These are phyloP conservation scores for Shiraia sp. DNA, from an alignment of 2,329 filamentous ascomycete species.

Conservation along the genomic window DNA sequence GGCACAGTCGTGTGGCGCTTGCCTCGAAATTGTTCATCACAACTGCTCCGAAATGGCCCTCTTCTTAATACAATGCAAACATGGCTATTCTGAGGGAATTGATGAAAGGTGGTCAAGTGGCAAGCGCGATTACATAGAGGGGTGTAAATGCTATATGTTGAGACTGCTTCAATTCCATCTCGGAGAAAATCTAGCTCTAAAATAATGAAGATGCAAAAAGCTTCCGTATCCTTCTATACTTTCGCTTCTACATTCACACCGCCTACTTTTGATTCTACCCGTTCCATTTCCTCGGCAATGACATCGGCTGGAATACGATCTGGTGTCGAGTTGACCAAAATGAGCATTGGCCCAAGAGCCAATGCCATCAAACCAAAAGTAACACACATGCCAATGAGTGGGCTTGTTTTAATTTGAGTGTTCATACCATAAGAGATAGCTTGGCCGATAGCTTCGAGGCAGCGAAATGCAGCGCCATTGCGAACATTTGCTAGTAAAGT, in stretches of 20 bases:
- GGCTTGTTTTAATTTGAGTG: constrained; percentile 32
- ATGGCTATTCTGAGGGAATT: too few species aligned
- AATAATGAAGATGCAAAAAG: too few species aligned
- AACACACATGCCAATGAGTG: constrained; percentile 35
- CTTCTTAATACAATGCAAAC: too few species aligned
- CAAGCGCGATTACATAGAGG: too few species aligned
- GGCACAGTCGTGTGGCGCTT: too few species aligned
- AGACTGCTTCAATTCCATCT: too few species aligned
- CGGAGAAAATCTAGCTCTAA: too few species aligned
- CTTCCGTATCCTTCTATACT: too few species aligned
- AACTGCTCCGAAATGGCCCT: too few species aligned
- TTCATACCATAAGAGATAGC: constrained; percentile 37
- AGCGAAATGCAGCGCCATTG: constrained; percentile 32
- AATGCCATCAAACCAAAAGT: constrained; percentile 38
- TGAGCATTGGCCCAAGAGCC: constrained; percentile 36
- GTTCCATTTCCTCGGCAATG: constrained; percentile 28
- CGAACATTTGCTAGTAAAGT: constrained; percentile 23
- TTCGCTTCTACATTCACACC: constrained; percentile 16
- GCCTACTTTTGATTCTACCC: constrained; percentile 18
- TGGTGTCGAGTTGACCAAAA: constrained; percentile 36
- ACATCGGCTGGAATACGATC: constrained; percentile 39
- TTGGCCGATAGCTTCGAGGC: constrained; percentile 32
- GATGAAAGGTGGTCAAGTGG: too few species aligned
- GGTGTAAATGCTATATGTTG: too few species aligned
- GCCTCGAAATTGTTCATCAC: too few species aligned